phyloP scores from a whole-genome alignment of 768 basidiomycete genomes.

The Termitomyces sp. region DNA sequence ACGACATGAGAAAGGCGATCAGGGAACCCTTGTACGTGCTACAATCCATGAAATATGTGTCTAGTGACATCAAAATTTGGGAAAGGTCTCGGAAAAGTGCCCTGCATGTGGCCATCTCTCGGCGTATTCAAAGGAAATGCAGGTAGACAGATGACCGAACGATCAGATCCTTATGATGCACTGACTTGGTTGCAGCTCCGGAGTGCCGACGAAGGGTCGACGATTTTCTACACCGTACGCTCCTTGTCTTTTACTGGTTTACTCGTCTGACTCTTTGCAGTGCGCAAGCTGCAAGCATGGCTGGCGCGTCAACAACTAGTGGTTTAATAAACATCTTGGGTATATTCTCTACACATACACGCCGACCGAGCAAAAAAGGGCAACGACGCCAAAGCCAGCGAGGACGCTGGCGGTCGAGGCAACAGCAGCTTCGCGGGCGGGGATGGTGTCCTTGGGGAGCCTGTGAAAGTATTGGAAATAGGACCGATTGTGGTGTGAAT shows the following conservation, averaged over 20 bases:
- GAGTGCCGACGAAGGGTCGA: slow-evolving; percentile 92
- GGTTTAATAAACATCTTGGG: not conserved
- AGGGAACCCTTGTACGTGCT: slow-evolving; percentile 43
- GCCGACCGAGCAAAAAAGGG: slow-evolving; percentile 80
- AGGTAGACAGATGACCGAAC: slow-evolving; percentile 38
- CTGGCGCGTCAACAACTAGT: slow-evolving; percentile 76
- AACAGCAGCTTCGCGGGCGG: slow-evolving; percentile 63
- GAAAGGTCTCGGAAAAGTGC: slow-evolving; percentile 84
- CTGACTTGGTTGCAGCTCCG: slow-evolving; percentile 46
- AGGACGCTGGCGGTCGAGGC: slow-evolving; percentile 71
- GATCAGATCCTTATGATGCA: not conserved
- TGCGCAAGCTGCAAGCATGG: slow-evolving; percentile 73
- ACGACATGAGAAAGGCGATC: slow-evolving; percentile 62
- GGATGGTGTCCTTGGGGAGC: slow-evolving; percentile 62
- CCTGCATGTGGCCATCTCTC: slow-evolving; percentile 81
- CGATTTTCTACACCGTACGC: slow-evolving; percentile 89
- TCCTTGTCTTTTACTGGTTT: not conserved
- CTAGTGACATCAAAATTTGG: not conserved
- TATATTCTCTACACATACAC: slow-evolving; percentile 61
- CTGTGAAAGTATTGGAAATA: slow-evolving; percentile 31
- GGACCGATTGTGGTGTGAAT: not conserved
- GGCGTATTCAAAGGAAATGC: slow-evolving; percentile 85
- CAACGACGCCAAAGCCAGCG: slow-evolving; percentile 85
- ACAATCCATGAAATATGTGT: not conserved
- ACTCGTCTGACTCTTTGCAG: slow-evolving; percentile 31